Percentiles rank a stretch among this genome's conserved stretches.
phyloP scores from a whole-genome alignment of 441 rosid genomes.

The Gossypium armourianum region DNA sequence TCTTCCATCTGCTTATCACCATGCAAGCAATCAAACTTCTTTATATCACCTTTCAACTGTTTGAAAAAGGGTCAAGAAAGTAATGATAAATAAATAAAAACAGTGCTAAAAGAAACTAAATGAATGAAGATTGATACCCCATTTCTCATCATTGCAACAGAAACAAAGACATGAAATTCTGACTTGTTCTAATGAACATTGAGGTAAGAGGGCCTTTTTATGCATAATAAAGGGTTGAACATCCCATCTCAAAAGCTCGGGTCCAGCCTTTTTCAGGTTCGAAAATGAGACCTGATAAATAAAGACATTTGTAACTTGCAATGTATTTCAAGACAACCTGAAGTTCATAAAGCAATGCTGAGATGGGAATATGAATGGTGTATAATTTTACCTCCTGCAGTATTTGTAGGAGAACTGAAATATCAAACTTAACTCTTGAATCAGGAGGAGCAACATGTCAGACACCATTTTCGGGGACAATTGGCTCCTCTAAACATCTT shows the following conservation, averaged over 20 bases:
- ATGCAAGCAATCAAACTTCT: neutral
- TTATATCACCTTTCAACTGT: slow-evolving; percentile 34
- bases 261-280: slow-evolving; percentile 23
- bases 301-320: neutral
- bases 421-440: slow-evolving; percentile 22
- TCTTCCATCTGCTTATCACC: neutral
- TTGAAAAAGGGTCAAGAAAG: slow-evolving; percentile 12
- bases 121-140: neutral
- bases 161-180: neutral
- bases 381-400: slow-evolving; percentile 11
- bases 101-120: neutral
- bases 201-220: slow-evolving; percentile 37
- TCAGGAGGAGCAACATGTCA: slow-evolving; percentile 14
- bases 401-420: slow-evolving; percentile 29
- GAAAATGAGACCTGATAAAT: slow-evolving; percentile 24
- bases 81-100: neutral
- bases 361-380: neutral
- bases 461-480: slow-evolving; percentile 17
- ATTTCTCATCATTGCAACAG: neutral
- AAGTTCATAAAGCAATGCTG: neutral
- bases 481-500: slow-evolving; percentile 16
- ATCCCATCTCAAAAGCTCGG: slow-evolving; percentile 35
- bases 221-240: slow-evolving; percentile 31
- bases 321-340: neutral
- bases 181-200: slow-evolving; percentile 35